Base-by-base conservation (phyloP, 441 rosid genomes). In the Breynia disticha region DNA sequence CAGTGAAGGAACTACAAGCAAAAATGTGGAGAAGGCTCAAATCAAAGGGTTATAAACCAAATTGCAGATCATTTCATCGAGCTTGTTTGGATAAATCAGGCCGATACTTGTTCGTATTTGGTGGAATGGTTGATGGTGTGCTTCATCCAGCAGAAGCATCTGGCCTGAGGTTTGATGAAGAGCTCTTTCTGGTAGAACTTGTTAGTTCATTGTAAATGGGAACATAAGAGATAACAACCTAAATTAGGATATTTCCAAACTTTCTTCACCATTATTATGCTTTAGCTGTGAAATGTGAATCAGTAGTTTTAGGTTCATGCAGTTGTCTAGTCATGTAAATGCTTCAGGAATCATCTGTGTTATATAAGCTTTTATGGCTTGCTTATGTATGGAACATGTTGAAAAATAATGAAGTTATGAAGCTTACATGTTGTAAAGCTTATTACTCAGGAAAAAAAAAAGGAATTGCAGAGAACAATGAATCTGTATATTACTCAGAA, bases 91-190 rank as follows among this genome's bases (percentile, higher is more conserved):
- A 86, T 75, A 58, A 59, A 51, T 74, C 91, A 16, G 95, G 97
- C 12, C 59, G 84, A 13, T 73, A 60, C 61, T 52, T 91, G 59
- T 88, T 74, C 59, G 76, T 88, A 59, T 82, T 72, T 61, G 98
- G 97, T 7, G 98, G 98, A 50, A 91, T 88, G 98, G 85, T 84
- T 17, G 83, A 91, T 64, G 94, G 82, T 39, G 39, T 65, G 32
- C 61, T 63, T 64, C 85, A 78, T 21, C 81, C 78, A 42, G 77
- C 56, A 13, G 97, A 72, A 46, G 15, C 75, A 10, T 59, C 75
- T 11, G 89, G 82, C 51, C 70, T 91, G 56, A 57, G 75, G 60
- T 91, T 91, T 32, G 86, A 86, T 17, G 89, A 79, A 21, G 95
- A 88, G 73, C 82, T 86, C 39, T 84, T 86, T 59, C 67, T 84